Conservation (phyloP, 2,329 filamentous ascomycete genomes). For the Trichoderma atroviride region DNA sequence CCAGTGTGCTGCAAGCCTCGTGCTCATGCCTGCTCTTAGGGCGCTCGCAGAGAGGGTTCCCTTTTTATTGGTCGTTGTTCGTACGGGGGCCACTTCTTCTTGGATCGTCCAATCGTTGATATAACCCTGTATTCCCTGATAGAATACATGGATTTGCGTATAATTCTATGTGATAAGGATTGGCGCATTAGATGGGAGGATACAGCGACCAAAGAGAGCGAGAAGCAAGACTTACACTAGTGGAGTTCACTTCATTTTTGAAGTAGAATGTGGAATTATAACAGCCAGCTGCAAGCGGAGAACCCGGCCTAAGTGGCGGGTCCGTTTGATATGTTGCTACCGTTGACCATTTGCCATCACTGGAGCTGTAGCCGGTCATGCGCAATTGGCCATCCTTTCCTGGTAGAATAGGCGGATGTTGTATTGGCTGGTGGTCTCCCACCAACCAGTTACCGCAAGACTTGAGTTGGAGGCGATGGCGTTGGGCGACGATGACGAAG, state of each 20-base stretch:
- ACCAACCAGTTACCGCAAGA: background rate
- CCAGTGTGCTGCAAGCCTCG: background rate
- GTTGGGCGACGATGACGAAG: background rate
- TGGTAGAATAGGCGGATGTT: background rate
- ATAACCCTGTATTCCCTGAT: background rate
- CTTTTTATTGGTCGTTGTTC: background rate
- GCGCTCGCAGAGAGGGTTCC: background rate
- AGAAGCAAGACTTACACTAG: background rate
- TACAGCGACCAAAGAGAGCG: background rate
- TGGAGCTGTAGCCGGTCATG: background rate
- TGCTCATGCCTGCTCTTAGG: background rate
- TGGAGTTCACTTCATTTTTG: background rate
- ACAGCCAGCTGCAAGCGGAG: background rate
- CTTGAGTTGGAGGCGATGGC: background rate
- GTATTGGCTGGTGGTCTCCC: background rate
- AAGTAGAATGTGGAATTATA: background rate
- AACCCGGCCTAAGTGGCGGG: background rate
- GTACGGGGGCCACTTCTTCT: background rate
- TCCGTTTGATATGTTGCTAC: background rate
- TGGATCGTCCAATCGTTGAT: background rate
- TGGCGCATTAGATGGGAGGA: background rate
- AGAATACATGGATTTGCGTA: background rate
- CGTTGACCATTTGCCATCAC: background rate
- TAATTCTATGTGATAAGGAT: background rate
- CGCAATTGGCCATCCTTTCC: background rate